A percentile compares a stretch with the other conserved stretches of the same genome.
Evolutionary conservation across 129 eudicot species (phyloP).

Genomic region (Sambucus nigra): DNA sequence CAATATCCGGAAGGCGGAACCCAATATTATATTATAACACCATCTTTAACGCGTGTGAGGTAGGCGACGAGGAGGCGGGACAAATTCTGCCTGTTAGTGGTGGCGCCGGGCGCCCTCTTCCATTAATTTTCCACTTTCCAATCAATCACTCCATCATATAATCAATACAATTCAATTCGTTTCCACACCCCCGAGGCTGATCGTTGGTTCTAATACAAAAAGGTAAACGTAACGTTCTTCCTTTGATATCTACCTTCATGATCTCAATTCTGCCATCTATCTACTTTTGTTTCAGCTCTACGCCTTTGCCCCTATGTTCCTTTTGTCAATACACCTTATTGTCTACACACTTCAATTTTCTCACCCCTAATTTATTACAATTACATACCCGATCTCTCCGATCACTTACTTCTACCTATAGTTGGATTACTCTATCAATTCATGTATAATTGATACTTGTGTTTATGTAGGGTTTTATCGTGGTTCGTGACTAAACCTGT

Average conservation of each 20-base stretch:
- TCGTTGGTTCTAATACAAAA: slow-evolving; percentile 8
- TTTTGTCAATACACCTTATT: background rate
- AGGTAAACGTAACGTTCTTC: slow-evolving; percentile 13
- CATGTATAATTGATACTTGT: background rate
- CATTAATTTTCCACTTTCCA: slow-evolving; percentile 7
- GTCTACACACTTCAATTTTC: too few relatives aligned
- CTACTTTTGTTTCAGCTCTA: background rate
- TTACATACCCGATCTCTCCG: background rate
- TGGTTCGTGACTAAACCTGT: too few relatives aligned
- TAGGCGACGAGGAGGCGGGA: slow-evolving; percentile 26
- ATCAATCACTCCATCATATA: slow-evolving; percentile 1
- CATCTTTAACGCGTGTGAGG: background rate
- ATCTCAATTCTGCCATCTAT: background rate
- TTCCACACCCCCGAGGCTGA: slow-evolving; percentile 8
- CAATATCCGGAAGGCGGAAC: too few relatives aligned
- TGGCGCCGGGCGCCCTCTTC: slow-evolving; percentile 27
- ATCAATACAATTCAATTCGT: slow-evolving; percentile 1
- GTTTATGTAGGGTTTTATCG: slow-evolving; percentile 3
- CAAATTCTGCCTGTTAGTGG: slow-evolving; percentile 40
- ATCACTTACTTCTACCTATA: background rate
- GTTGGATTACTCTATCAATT: background rate
- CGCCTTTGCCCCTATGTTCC: slow-evolving; percentile 1
- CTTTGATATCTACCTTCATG: background rate
- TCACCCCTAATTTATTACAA: background rate
- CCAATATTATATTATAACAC: too few relatives aligned